These are phyloP conservation scores for Crithidia fasciculata DNA, from an alignment of 208 protist genomes.

Conservation along the genomic window DNA sequence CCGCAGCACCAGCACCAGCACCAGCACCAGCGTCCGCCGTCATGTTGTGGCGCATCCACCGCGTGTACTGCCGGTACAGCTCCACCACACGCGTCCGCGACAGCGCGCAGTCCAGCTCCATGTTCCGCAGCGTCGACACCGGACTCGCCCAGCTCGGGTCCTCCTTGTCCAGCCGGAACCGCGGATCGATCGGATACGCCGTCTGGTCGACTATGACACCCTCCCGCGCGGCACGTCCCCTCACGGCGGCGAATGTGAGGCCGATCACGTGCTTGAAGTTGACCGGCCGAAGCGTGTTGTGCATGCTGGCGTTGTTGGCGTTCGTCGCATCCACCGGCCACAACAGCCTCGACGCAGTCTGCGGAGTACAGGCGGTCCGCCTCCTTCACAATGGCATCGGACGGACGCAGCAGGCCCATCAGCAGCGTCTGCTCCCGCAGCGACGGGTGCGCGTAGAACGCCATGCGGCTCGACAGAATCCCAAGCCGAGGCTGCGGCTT, in stretches of 20 bases:
- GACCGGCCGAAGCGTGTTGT: neutral
- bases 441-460: constrained; percentile 4
- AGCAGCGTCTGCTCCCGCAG: constrained; percentile 22
- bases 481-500: constrained; percentile 4
- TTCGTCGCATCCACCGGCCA: neutral
- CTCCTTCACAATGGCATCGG: neutral
- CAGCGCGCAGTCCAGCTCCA: constrained; percentile 12
- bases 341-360: neutral
- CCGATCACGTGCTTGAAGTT: constrained; percentile 9
- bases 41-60: constrained; percentile 4
- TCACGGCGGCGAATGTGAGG: constrained; percentile 11
- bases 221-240: neutral
- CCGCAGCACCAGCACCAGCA: neutral
- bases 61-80: constrained; percentile 3
- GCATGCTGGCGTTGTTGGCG: neutral
- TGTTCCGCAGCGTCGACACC: neutral
- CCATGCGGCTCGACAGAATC: constrained; percentile 15
- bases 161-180: neutral
- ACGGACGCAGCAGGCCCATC: constrained; percentile 21
- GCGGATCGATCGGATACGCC: neutral
- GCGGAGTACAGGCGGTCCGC: constrained; percentile 12
- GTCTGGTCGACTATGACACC: neutral
- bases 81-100: neutral
- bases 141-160: constrained; percentile 8
- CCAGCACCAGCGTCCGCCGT: neutral